These are phyloP conservation scores for Leishmania guyanensis DNA, from an alignment of 208 protist genomes.

Conservation along the genomic window DNA sequence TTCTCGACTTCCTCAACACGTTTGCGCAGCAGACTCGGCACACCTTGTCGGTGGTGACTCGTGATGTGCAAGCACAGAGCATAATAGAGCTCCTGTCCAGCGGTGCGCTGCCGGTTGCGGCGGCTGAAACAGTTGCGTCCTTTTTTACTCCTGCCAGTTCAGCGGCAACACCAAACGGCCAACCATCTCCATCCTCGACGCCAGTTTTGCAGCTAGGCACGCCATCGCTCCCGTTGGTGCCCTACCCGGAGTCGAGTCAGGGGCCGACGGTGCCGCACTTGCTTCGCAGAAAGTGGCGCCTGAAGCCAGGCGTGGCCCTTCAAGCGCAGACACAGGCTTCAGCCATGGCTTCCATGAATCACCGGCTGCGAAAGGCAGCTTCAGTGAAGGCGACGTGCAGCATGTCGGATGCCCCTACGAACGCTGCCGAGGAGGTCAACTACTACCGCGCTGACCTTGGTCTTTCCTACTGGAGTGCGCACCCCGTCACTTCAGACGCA, in stretches of 20 bases:
- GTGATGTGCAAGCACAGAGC: constrained; percentile 24
- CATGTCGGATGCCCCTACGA: not conserved
- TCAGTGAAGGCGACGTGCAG: not conserved
- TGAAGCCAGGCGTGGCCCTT: constrained; percentile 17
- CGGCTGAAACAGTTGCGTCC: constrained; percentile 7
- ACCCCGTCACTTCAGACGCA: constrained; percentile 39
- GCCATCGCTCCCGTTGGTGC: not conserved
- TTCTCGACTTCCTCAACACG: constrained; percentile 48
- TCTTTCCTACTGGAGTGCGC: constrained; percentile 37
- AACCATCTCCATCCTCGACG: not conserved
- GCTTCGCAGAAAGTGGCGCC: constrained; percentile 23
- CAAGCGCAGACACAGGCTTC: constrained; percentile 1
- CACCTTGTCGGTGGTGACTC: constrained; percentile 19
- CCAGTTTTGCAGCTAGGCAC: not conserved
- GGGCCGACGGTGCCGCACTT: not conserved
- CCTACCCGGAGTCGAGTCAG: not conserved
- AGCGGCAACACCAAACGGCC: not conserved
- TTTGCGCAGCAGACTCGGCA: constrained; percentile 29
- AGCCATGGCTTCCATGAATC: constrained; percentile 7
- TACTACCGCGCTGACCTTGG: constrained; percentile 38
- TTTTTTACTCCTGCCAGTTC: constrained; percentile 13
- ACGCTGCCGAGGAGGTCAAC: constrained; percentile 8
- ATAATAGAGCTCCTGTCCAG: constrained; percentile 29
- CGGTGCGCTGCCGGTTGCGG: constrained; percentile 15
- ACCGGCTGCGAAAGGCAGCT: constrained; percentile 4